These are phyloP conservation scores for Eremomyces bilateralis DNA, from an alignment of 495 filamentous ascomycete species.

Conservation along the genomic window DNA sequence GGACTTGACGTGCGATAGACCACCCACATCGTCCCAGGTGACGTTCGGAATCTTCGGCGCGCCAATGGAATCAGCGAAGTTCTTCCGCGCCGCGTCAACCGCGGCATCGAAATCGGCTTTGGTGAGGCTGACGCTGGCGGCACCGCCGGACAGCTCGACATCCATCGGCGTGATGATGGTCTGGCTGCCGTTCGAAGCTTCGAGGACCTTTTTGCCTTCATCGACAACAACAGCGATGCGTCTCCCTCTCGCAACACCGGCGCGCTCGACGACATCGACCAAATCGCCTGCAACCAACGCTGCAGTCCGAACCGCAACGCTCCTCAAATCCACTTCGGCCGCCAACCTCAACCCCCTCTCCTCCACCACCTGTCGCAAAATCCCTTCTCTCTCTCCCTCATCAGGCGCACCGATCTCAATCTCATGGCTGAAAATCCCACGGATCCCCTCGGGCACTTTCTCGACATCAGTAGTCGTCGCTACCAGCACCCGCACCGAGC, in stretches of 20 bases:
- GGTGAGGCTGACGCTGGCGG: conserved; percentile 52
- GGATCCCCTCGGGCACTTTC: conserved; percentile 71
- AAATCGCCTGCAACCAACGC: conserved; percentile 87
- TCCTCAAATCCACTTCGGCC: conserved; percentile 57
- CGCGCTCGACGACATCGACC: conserved; percentile 82
- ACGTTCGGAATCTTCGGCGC: conserved; percentile 98
- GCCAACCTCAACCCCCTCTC: conserved; percentile 51
- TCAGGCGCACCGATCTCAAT: conserved; percentile 85
- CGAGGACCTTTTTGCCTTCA: conserved; percentile 9
- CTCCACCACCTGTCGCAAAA: conserved; percentile 53
- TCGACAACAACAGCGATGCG: conserved; percentile 50
- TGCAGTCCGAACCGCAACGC: conserved; percentile 83
- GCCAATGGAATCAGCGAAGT: conserved; percentile 91
- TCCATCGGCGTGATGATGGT: conserved; percentile 43
- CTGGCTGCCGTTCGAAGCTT: not conserved
- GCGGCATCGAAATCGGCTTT: conserved; percentile 75
- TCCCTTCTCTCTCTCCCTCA: conserved; percentile 77
- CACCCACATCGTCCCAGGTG: conserved; percentile 88
- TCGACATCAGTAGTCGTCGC: conserved; percentile 91
- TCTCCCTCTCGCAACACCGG: conserved; percentile 46
- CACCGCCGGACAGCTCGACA: conserved; percentile 73
- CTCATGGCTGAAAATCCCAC: conserved; percentile 86
- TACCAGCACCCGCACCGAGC: conserved; percentile 54
- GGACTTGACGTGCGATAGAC: conserved; percentile 80
- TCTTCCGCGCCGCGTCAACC: conserved; percentile 85